Conservation (phyloP, 2,329 filamentous ascomycete species). For the Elsinoe ampelina region DNA sequence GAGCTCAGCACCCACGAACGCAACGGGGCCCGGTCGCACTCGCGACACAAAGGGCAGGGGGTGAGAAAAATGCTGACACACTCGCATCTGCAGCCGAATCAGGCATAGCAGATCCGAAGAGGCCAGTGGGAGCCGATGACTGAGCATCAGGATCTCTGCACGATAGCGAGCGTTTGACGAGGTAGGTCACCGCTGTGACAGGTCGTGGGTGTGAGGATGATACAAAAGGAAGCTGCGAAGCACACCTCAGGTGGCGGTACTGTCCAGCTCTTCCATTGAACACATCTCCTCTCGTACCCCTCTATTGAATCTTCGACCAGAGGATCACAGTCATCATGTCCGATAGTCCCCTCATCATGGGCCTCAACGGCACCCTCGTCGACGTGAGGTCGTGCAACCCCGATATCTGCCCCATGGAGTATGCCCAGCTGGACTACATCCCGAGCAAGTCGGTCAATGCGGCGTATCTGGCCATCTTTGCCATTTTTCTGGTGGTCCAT, state of each 20-base stretch:
- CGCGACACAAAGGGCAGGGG: not conserved
- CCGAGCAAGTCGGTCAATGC: constrained; percentile 44
- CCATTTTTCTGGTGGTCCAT: constrained; percentile 39
- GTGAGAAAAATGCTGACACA: not conserved
- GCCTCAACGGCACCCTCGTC: constrained; percentile 10
- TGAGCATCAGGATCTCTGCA: not conserved
- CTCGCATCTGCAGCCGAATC: not conserved
- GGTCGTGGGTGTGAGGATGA: not conserved
- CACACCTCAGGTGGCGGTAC: not conserved
- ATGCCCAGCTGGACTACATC: constrained; percentile 43
- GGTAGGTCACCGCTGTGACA: not conserved
- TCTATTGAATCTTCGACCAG: not conserved
- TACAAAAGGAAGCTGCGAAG: not conserved
- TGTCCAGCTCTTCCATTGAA: not conserved
- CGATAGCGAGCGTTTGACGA: not conserved
- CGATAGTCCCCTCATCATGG: constrained; percentile 6
- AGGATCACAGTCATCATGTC: constrained; percentile 2
- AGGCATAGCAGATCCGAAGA: not conserved
- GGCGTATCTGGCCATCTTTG: constrained; percentile 46
- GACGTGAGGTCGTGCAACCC: constrained; percentile 19
- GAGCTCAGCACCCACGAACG: not conserved
- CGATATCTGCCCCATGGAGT: constrained; percentile 24
- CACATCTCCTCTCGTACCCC: not conserved
- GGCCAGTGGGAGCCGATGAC: not conserved
- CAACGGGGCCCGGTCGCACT: not conserved